Evolutionary conservation across 768 basidiomycete genomes (phyloP), one percentile per base, ranked within the genome.

Genomic region (Cystofilobasidium capitatum): DNA sequence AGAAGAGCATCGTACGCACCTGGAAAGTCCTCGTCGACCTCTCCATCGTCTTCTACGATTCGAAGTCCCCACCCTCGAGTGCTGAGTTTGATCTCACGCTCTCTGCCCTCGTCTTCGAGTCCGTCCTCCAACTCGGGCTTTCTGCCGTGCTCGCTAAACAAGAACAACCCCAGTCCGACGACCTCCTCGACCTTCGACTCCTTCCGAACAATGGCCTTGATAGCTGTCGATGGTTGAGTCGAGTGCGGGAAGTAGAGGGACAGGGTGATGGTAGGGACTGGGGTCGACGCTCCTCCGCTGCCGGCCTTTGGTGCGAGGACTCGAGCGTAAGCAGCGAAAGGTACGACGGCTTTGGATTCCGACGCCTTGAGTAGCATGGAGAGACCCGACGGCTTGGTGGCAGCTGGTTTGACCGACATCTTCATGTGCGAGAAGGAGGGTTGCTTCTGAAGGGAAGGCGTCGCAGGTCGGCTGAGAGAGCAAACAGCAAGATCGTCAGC

Each of bases 1-100:
- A 0, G 36, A n/a, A 36, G 60, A 29, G 5, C 3, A 37, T 17
- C 65, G 39, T 20, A 81, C 89, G 72, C 76, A 94, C 93, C 88
- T 29, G 94, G 96, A 74, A 93, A 98, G 79, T 99, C 96, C 75
- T 97, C 96, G 75, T 99, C 96, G 0, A 98, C 91, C 76, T 97
- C 94, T 20, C 96, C 96, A 75, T 98, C 93, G 54, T 92, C 89
- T 73, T 99, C 96, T 0, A 91, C 89, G 64, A 98, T 91, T 67
- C 91, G 81, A 78, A 99, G 76, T 44, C 90, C 86, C 94, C 96
- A 99, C 1, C 90, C 91, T 4, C 88, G 81, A 0, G 89, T 88
- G 54, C 85, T 87, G 58, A 90, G 79, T 70, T 78, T 80, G 1
- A 80, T 80, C 22, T 79, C 73, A 77, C 83, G 80, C 72, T 82